A percentile compares a stretch with the other conserved stretches of the same genome.
Evolutionary conservation across 2,329 filamentous ascomycete genomes (phyloP).

Genomic region (Lasiodiplodia sp.): DNA sequence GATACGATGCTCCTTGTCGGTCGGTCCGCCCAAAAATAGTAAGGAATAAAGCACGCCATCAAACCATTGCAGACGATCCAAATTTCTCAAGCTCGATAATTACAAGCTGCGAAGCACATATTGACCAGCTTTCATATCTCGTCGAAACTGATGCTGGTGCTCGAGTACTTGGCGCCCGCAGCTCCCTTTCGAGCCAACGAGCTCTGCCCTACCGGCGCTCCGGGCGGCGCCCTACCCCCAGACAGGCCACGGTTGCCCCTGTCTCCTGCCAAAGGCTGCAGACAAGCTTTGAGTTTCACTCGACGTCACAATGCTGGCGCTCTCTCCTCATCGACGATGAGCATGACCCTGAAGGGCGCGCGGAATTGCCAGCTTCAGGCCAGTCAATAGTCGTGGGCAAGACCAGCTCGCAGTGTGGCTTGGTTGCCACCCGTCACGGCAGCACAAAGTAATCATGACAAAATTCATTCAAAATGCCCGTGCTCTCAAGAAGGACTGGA

Average conservation of each 20-base stretch:
- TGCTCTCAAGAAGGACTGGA: neutral
- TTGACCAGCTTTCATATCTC: neutral
- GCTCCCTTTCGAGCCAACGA: constrained; percentile 12
- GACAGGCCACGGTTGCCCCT: constrained; percentile 2
- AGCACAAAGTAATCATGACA: constrained; percentile 16
- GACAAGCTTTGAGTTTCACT: neutral
- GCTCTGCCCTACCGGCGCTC: constrained; percentile 3
- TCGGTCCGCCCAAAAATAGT: constrained; percentile 11
- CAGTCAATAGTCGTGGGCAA: constrained; percentile 13
- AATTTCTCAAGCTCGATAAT: neutral
- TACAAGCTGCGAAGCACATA: neutral
- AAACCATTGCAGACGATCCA: constrained; percentile 8
- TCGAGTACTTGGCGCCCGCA: constrained; percentile 6
- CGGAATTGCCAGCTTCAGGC: neutral
- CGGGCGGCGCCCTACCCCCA: constrained; percentile 13
- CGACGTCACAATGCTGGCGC: constrained; percentile 2
- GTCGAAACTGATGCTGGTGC: neutral
- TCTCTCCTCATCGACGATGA: neutral
- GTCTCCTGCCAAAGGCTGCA: constrained; percentile 13
- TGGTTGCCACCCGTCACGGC: constrained; percentile 11
- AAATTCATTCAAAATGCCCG: neutral
- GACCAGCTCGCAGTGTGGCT: neutral
- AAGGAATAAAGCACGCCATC: constrained; percentile 6
- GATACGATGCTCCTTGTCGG: constrained; percentile 5
- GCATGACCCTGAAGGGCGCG: neutral